Evolutionary conservation across 306 rosid species (phyloP), one percentile per base, ranked within the genome.

Genomic region (Medicago ruthenica): DNA sequence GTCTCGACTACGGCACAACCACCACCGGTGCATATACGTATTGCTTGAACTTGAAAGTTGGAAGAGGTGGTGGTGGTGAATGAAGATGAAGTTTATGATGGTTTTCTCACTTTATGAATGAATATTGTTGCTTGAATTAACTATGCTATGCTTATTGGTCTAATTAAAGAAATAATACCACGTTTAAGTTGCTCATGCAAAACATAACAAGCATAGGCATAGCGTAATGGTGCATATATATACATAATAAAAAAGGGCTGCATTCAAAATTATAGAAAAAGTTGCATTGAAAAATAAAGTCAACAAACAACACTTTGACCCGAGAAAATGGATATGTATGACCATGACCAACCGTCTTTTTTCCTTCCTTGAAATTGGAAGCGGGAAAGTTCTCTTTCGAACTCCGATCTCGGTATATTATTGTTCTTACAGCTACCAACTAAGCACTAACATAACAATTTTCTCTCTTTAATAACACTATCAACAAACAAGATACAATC

Each of bases 251-350:
- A 27, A 12, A 42, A n/a, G 4, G 78, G 70, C 47, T 74, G 78
- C 62, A 9, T 27, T 27, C n/a, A n/a, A n/a, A n/a, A n/a, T n/a
- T n/a, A n/a, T n/a, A n/a, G n/a, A n/a, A n/a, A n/a, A n/a, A n/a
- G n/a, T n/a, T 60, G 8, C 16, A 48, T 50, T 48, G 47, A 50
- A 6, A 20, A 20, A 20, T 17, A 63, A 64, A 50, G 64, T 51
- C 55, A 76, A 65, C 7, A 21, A 50, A 50, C 18, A 34, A 50
- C 58, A 14, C 72, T 44, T 74, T 75, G 79, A 63, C 72, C n/a
- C 53, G 50, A 7, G 11, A 53, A 7, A 17, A 17, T 48, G 18
- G 4, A 48, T 53, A 54, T 20, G 20, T 2, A 54, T 12, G 57
- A 73, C 42, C 77, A 60, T 42, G 65, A 59, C 65, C 39, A 24